Percentiles rank a stretch among this genome's conserved stretches.
Evolutionary conservation across 176 grass and related monocot genomes (phyloP).

Genomic region (Dactylis glomerata): DNA sequence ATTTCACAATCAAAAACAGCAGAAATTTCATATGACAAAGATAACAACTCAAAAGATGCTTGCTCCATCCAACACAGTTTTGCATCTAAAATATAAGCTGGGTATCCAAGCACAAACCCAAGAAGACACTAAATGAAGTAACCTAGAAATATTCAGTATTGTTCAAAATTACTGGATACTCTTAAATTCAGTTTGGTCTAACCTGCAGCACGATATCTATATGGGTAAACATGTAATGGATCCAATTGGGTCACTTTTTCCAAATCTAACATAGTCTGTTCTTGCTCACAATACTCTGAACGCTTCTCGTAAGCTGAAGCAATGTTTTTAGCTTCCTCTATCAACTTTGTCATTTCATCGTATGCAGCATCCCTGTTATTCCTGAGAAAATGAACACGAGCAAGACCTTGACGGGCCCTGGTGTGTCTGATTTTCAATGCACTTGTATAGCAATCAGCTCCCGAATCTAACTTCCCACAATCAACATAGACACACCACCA

Average conservation of each 20-base stretch:
- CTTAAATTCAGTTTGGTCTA: slow-evolving; percentile 31
- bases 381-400: slow-evolving; percentile 76
- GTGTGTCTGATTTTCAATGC: slow-evolving; percentile 92
- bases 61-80: background rate
- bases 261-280: slow-evolving; percentile 79
- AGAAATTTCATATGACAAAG: background rate
- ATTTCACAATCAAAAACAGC: background rate
- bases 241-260: slow-evolving; percentile 77
- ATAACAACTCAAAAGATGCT: background rate
- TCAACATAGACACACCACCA: slow-evolving; percentile 95
- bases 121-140: background rate
- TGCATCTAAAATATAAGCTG: background rate
- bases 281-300: slow-evolving; percentile 79
- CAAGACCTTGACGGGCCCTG: slow-evolving; percentile 91
- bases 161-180: background rate
- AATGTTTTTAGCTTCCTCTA: slow-evolving; percentile 79
- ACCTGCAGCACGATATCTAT: slow-evolving; percentile 96
- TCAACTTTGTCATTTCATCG: slow-evolving; percentile 90
- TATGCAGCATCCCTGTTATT: slow-evolving; percentile 78
- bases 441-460: slow-evolving; percentile 90
- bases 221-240: slow-evolving; percentile 82
- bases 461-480: slow-evolving; percentile 76
- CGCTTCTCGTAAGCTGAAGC: slow-evolving; percentile 95
- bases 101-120: background rate
- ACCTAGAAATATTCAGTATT: background rate